Conservation (phyloP, 257 asterid species). For the Solanum dulcamara region DNA sequence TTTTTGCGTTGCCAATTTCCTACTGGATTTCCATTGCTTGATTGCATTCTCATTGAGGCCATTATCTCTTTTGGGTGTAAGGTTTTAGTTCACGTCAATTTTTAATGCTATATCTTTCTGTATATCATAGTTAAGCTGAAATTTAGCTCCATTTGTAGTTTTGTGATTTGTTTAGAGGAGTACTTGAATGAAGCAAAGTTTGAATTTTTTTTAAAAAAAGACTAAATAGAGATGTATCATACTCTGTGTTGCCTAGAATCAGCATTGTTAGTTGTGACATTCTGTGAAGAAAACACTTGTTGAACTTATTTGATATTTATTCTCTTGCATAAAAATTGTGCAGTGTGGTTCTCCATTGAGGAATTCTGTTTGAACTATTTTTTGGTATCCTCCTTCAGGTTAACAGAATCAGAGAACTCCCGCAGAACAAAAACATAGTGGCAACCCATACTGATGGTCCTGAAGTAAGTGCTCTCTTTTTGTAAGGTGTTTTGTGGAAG, state of each 20-base stretch:
- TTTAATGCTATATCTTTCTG: neutral
- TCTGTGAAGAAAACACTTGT: neutral
- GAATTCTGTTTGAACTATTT: neutral
- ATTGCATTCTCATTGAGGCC: neutral
- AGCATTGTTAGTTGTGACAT: neutral
- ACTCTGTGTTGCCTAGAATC: neutral
- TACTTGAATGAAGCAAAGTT: neutral
- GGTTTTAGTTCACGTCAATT: neutral
- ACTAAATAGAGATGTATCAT: neutral
- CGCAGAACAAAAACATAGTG: slow-evolving; percentile 79
- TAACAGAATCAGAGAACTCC: slow-evolving; percentile 94
- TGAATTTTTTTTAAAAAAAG: neutral
- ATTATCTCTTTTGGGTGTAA: neutral
- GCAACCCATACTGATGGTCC: slow-evolving; percentile 97
- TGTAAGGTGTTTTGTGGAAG: neutral
- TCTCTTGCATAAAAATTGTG: neutral
- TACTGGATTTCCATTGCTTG: neutral
- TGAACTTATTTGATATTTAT: neutral
- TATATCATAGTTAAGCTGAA: neutral
- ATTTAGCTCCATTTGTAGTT: neutral
- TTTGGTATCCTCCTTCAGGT: slow-evolving; percentile 35
- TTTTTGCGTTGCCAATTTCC: neutral
- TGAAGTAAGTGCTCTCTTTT: slow-evolving; percentile 48
- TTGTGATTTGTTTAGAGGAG: neutral
- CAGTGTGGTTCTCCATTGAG: neutral